Evolutionary conservation across 805 yeast species (phyloP), one percentile per base, ranked within the genome.

Genomic region (Candida montana): DNA sequence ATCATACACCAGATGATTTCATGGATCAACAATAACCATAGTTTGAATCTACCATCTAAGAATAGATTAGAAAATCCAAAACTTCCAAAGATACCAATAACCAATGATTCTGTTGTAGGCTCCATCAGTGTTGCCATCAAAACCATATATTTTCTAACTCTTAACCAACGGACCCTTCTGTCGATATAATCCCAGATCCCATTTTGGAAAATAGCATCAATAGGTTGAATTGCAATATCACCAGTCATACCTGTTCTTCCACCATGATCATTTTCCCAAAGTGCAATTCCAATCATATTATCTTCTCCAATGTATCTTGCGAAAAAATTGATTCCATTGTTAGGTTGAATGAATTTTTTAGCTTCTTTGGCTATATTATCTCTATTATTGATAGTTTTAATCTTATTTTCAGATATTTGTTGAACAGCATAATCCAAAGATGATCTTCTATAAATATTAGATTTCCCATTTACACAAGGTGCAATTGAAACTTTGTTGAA

Each of bases 381-480:
- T 4, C 64, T 65, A 45, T 63, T 58, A 62, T 48, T 50, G 11
- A 46, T 29, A 37, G 64, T 57, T 15, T 63, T 49, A n/a, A 42
- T 49, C 27, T 45, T 47, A 7, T 57, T 53, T 12, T 54, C 51
- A 1, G 72, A 65, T 32, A 70, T 66, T 35, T 50, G 55, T 15
- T 64, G 57, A 17, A 81, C 86, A 0, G 86, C 75, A 12, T 41
- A 43, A 57, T 82, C 87, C 20, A 87, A 62, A 40, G 75, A 83
- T 0, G 85, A 75, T 34, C 77, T 68, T 17, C 90, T 68, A 59
- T 84, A 89, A 39, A 88, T 51, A 54, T 88, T 88, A 8, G 93
- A 83, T 57, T 89, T 88, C 9, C 96, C 96, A 68, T 84, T 88
- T 33, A 88, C 93, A 62, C 96, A 88, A 0, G 96, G 95, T 0